phyloP scores from a whole-genome alignment of 768 basidiomycete species.

The Lactarius deliciosus region DNA sequence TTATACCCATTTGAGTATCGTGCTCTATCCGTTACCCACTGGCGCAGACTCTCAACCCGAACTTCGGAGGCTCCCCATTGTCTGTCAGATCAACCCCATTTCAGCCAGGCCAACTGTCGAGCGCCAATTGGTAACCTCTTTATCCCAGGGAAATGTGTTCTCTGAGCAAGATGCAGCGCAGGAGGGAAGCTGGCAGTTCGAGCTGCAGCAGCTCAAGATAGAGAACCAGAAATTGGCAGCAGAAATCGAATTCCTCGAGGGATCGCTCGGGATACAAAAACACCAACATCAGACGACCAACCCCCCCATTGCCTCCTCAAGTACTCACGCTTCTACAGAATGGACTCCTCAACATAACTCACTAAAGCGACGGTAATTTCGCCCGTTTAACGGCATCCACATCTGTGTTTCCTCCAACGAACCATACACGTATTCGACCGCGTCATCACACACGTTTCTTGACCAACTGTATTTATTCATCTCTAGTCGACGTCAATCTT shows the following conservation, averaged over 20 bases:
- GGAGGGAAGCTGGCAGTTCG: conserved; percentile 90
- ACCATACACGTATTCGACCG: conserved; percentile 15
- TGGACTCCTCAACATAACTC: conserved; percentile 21
- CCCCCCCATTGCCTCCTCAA: conserved; percentile 1
- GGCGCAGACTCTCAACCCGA: conserved; percentile 22
- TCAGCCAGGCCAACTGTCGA: conserved; percentile 15
- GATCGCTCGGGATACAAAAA: conserved; percentile 16
- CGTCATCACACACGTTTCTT: conserved; percentile 14
- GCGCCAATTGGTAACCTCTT: conserved; percentile 19
- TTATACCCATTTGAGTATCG: conserved; percentile 17
- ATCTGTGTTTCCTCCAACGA: conserved; percentile 3
- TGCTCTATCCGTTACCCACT: conserved; percentile 26
- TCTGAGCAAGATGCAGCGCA: conserved; percentile 66
- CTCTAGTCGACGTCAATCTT: conserved; percentile 20
- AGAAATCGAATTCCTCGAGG: conserved; percentile 50
- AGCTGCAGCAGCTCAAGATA: conserved; percentile 79
- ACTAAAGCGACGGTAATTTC: conserved; percentile 23
- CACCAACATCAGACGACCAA: conserved; percentile 20
- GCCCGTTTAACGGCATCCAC: not conserved
- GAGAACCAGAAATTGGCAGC: conserved; percentile 64
- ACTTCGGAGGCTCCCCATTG: conserved; percentile 21
- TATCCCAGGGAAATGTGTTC: conserved; percentile 53
- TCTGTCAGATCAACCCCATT: conserved; percentile 34
- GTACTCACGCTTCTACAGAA: conserved; percentile 13
- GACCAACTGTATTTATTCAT: conserved; percentile 27